Evolutionary conservation across 345 rosid species (phyloP).

Genomic region (Rhodamnia rubescens): DNA sequence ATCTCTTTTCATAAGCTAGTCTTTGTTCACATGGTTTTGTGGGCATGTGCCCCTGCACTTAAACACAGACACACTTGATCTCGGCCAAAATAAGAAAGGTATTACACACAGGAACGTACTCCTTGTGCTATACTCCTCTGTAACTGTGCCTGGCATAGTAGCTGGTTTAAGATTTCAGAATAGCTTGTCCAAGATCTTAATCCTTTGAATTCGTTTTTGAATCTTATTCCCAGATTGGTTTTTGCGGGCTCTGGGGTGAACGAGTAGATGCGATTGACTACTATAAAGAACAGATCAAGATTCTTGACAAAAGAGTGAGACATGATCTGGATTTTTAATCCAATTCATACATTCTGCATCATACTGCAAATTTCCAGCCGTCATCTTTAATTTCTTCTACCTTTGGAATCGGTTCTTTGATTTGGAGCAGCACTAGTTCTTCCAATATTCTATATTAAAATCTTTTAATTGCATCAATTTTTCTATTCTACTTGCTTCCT

Average conservation of each 20-base stretch:
- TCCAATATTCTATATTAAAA: not conserved
- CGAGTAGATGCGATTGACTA: constrained; percentile 77
- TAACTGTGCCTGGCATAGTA: not conserved
- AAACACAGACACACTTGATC: not conserved
- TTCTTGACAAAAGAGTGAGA: constrained; percentile 54
- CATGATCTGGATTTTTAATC: not conserved
- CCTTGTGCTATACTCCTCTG: not conserved
- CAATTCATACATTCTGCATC: not conserved
- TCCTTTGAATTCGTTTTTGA: not conserved
- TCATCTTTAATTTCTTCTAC: not conserved
- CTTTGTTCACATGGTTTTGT: not conserved
- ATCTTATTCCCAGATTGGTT: constrained; percentile 47
- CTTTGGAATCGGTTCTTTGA: not conserved
- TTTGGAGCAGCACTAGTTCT: not conserved
- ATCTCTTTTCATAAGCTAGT: not conserved
- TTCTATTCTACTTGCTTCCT: not conserved
- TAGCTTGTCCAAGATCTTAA: not conserved
- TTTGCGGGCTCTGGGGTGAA: constrained; percentile 73
- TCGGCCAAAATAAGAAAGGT: not conserved
- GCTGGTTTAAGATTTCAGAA: not conserved
- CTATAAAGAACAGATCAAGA: constrained; percentile 50
- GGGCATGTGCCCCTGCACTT: not conserved
- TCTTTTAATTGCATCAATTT: not conserved
- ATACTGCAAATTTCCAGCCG: not conserved
- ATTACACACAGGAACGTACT: not conserved